Percentiles rank a stretch among this genome's conserved stretches.
Conservation (phyloP, 2,329 filamentous ascomycete species). For the Fusarium sp. region DNA sequence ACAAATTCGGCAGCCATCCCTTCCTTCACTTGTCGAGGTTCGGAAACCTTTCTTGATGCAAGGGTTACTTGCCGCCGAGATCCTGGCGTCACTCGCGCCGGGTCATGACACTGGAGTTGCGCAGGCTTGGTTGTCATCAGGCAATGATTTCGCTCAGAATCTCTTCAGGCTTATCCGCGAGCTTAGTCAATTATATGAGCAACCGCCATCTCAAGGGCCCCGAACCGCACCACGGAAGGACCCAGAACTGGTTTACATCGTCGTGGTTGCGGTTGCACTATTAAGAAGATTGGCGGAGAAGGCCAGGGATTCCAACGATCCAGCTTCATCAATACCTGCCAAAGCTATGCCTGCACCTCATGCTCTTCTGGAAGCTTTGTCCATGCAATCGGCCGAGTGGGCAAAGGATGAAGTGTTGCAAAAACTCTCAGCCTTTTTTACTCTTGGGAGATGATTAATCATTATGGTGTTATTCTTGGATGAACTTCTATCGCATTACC, state of each 20-base stretch:
- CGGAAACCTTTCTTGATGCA: conserved; percentile 94
- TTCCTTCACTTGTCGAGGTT: conserved; percentile 79
- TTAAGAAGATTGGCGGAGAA: conserved; percentile 79
- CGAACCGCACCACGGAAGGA: conserved; percentile 59
- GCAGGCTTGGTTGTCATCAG: conserved; percentile 83
- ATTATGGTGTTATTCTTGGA: conserved; percentile 33
- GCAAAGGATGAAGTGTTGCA: conserved; percentile 75
- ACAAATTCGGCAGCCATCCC: conserved; percentile 68
- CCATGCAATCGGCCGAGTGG: conserved; percentile 73
- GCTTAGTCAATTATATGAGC: conserved; percentile 74
- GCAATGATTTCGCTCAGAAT: conserved; percentile 86
- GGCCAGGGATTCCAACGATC: conserved; percentile 68
- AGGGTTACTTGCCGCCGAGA: conserved; percentile 89
- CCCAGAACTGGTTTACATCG: conserved; percentile 71
- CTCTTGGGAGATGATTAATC: conserved; percentile 61
- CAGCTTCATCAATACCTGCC: conserved; percentile 66
- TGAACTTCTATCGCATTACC: conserved; percentile 31
- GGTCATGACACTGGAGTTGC: conserved; percentile 80
- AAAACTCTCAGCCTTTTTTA: conserved; percentile 72
- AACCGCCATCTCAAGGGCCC: conserved; percentile 56
- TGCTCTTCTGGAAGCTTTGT: conserved; percentile 74
- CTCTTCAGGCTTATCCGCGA: conserved; percentile 81
- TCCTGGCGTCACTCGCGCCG: conserved; percentile 81
- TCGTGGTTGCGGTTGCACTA: conserved; percentile 75
- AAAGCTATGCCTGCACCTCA: conserved; percentile 76